phyloP scores from a whole-genome alignment of 768 basidiomycete species.

The Hypsizygus marmoreus region DNA sequence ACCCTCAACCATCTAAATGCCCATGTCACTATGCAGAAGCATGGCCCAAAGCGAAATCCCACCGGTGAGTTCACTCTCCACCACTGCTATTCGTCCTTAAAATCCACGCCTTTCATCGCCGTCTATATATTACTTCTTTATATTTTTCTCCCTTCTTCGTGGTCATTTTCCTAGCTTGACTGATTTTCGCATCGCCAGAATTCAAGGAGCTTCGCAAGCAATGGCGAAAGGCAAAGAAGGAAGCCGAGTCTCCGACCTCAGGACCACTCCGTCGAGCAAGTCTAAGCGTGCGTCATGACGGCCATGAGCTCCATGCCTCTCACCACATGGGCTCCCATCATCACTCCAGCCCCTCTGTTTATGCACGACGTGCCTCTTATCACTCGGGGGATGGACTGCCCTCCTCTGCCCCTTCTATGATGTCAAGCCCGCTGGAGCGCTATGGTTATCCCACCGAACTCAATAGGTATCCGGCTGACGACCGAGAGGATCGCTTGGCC shows the following conservation, averaged over 20 bases:
- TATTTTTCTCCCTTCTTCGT: conserved; percentile 14
- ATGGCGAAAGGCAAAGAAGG: conserved; percentile 94
- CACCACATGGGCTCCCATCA: conserved; percentile 31
- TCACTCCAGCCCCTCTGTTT: conserved; percentile 19
- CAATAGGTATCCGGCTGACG: conserved; percentile 31
- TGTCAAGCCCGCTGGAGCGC: conserved; percentile 28
- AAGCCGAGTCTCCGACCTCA: conserved; percentile 39
- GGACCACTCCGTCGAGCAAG: conserved; percentile 33
- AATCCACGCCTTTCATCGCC: conserved; percentile 11
- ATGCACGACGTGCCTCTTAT: conserved; percentile 28
- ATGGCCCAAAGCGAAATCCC: conserved; percentile 88
- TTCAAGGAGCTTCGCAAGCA: conserved; percentile 97
- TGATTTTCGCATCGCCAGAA: conserved; percentile 52
- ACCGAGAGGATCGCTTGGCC: conserved; percentile 30
- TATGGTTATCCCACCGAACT: conserved; percentile 31
- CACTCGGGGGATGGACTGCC: conserved; percentile 26
- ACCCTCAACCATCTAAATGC: conserved; percentile 97
- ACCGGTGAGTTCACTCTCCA: conserved; percentile 74
- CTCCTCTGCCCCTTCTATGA: conserved; percentile 28
- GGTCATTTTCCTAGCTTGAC: conserved; percentile 14
- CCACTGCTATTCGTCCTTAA: not conserved
- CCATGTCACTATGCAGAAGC: conserved; percentile 98
- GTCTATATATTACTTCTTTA: conserved; percentile 6
- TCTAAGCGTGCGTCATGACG: conserved; percentile 31
- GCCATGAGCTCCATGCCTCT: conserved; percentile 29